Evolutionary conservation across 2,329 filamentous ascomycete species (phyloP), one percentile per base, ranked within the genome.

Genomic region (Diaporthe citriasiana): DNA sequence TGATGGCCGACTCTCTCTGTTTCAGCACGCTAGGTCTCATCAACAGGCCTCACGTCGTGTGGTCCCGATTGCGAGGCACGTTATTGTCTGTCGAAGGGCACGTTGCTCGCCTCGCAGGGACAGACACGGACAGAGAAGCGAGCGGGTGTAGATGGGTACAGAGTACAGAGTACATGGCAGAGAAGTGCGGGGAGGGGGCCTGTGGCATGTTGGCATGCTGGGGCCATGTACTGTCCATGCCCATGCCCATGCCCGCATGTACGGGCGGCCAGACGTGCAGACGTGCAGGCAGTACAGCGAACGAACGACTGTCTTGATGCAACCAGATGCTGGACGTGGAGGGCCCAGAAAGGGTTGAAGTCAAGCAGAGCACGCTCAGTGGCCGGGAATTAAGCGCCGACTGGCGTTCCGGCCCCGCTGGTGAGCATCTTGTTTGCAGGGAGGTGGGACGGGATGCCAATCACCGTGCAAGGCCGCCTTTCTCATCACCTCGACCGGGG

Each of bases 341-440:
- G 63, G 63, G 63, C 63, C 63, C 63, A 68, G 63, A 53, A 68
- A 68, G 63, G 63, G 63, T 68, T 68, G 63, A 68, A 30, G 63
- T 68, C 63, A 33, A 68, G 45, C 45, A 38, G 30, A 25, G 63
- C 63, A 27, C 47, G 22, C 63, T 68, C 63, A 51, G 33, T 68
- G 63, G 63, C 63, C 63, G 63, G 63, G 63, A 53, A 68, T 68
- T 68, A 68, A 68, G 63, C 63, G 63, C 63, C 63, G 63, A 68
- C 63, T 68, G 63, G 63, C 63, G 63, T 68, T 53, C 63, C 47
- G 63, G 63, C 63, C 63, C 63, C 63, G 63, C 63, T 68, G 63
- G 63, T 53, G 63, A 68, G 63, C 63, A 53, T 68, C 63, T 68
- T 68, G 63, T 53, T 53, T 68, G 63, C 63, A 68, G 63, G 63